Base-by-base conservation (phyloP, 805 yeast genomes). In the Zygosaccharomyces bisporus region DNA sequence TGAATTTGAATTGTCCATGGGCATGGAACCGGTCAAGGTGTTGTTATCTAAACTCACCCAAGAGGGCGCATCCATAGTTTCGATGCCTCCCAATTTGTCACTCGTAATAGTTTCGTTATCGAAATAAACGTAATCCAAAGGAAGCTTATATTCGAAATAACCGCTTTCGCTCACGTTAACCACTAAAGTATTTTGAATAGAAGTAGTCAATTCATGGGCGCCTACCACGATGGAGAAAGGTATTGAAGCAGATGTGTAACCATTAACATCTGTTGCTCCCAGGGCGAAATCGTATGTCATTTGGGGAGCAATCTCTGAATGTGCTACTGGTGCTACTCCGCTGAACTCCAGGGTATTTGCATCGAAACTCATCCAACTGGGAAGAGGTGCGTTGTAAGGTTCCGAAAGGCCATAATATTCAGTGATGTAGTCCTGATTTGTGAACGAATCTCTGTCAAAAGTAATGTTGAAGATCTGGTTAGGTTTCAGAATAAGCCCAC, bases 301-400 rank as follows among this genome's bases (percentile, higher is more conserved):
- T 32, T 95, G 86, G 8, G 97, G 98, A 1, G 99, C 99, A 54
- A 88, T 83, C 13, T 76, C 73, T 2, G 96, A 86, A 53, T 86
- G 83, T 24, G 86, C 86, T 6, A 83, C 72, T 8, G 99, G 99
- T 1, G 96, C 91, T 1, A 83, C 81, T 24, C 99, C 99, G 34
- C 79, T 72, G 64, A 89, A 91, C 16, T 85, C 75, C 51, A 87
- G 68, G 30, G 72, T 70, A 4, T 75, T 56, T 2, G 72, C 55
- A 57, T 88, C 81, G 60, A 91, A 93, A 43, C 68, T 65, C 41
- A 88, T 70, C 98, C 99, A 93, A 58, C 79, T 83, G 30, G 99
- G 99, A 44, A 93, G 72, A 2, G 99, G 91, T 1, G 95, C 77
- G 60, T 90, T 78, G 62, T 86, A 88, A 24, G 53, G 54, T 10